Evolutionary conservation across 2,329 filamentous ascomycete species (phyloP).

Genomic region (Epichloe aotearoae): DNA sequence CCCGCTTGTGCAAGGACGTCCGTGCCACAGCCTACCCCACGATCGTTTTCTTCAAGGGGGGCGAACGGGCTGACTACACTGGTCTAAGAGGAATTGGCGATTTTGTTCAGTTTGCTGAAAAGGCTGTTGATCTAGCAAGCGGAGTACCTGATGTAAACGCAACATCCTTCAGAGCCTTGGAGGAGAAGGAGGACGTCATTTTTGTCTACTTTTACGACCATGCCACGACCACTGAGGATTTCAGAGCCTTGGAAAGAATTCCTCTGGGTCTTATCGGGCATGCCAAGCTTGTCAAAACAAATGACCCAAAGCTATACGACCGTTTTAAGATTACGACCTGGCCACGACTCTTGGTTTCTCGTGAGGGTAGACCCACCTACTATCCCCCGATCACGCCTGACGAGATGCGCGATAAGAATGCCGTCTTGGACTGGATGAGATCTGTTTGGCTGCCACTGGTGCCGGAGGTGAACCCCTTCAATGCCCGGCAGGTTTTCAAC

Average conservation of each 20-base stretch:
- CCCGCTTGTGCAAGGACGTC: constrained; percentile 84
- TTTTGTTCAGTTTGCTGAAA: constrained; percentile 74
- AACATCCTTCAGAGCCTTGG: constrained; percentile 62
- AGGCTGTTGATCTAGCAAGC: constrained; percentile 62
- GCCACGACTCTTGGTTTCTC: constrained; percentile 81
- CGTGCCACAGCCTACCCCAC: constrained; percentile 72
- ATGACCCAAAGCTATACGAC: constrained; percentile 59
- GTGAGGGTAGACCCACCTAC: constrained; percentile 81
- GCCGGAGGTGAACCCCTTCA: constrained; percentile 80
- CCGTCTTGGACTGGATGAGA: constrained; percentile 82
- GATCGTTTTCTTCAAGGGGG: constrained; percentile 78
- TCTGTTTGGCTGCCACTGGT: constrained; percentile 93
- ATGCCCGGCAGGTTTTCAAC: constrained; percentile 90
- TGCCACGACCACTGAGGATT: constrained; percentile 86
- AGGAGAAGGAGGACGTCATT: constrained; percentile 88
- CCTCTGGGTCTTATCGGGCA: constrained; percentile 82
- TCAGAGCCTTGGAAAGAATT: constrained; percentile 72
- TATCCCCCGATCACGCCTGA: constrained; percentile 77
- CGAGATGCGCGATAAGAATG: constrained; percentile 80
- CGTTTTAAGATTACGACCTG: constrained; percentile 94
- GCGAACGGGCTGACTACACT: constrained; percentile 84
- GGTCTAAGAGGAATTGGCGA: constrained; percentile 87
- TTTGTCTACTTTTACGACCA: constrained; percentile 98
- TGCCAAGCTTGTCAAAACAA: constrained; percentile 84
- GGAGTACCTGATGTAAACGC: constrained; percentile 75